Conservation (phyloP, 2,329 filamentous ascomycete species). For the Bipolaris victoriae region DNA sequence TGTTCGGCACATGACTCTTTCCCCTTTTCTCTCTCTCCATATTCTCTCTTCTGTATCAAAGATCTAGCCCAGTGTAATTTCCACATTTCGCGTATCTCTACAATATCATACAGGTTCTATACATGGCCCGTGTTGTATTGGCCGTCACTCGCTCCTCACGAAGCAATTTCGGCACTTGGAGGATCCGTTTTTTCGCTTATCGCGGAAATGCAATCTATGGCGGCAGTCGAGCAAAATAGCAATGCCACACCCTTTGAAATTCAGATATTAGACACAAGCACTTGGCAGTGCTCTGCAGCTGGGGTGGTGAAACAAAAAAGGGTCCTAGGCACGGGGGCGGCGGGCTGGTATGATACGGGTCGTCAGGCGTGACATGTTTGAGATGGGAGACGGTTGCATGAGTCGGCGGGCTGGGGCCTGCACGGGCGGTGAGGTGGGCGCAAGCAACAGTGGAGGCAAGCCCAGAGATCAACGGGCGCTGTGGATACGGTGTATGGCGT, state of each 20-base stretch:
- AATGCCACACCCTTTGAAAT: no score
- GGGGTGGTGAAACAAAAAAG: background rate
- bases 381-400: background rate
- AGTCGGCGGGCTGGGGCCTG: background rate
- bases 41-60: background rate
- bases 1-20: no score
- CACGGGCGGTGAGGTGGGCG: background rate
- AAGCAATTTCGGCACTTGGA: background rate
- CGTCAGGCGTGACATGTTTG: conserved; percentile 10
- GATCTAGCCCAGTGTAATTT: background rate
- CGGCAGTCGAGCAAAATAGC: no score
- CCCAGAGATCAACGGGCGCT: background rate
- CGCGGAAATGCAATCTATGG: background rate
- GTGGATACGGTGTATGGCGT: background rate
- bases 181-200: conserved; percentile 1
- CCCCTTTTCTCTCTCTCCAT: background rate
- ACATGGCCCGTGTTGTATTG: background rate
- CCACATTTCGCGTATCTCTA: background rate
- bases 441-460: background rate
- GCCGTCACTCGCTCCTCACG: no score
- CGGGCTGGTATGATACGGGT: background rate
- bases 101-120: background rate
- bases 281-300: no score
- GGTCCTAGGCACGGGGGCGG: background rate
- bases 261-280: no score